These are phyloP conservation scores for Phascolomyces articulosus DNA, from an alignment of 371 early-diverging fungal species.

Conservation along the genomic window DNA sequence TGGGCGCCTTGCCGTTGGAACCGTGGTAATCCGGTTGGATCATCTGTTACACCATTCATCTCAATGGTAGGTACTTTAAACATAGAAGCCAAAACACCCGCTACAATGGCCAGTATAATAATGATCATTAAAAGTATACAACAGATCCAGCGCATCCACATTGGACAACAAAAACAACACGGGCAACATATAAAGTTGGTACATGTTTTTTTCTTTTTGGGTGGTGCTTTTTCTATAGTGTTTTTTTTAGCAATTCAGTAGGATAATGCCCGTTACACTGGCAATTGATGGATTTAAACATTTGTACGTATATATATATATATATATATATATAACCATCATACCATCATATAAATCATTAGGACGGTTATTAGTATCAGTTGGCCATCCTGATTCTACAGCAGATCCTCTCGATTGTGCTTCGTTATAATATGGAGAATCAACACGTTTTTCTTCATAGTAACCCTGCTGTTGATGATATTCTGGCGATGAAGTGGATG, in stretches of 20 bases:
- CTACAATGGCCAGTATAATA: constrained; percentile 32
- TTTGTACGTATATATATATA: not conserved
- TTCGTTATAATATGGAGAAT: not conserved
- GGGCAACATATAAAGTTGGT: constrained; percentile 43
- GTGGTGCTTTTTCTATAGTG: not conserved
- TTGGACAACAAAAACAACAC: constrained; percentile 36
- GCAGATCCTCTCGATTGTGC: not conserved
- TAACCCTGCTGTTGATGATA: not conserved
- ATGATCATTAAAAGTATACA: constrained; percentile 41
- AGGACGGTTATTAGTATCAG: not conserved
- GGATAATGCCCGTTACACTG: too few relatives aligned
- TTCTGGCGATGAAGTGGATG: not conserved
- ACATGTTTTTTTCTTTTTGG: constrained; percentile 1
- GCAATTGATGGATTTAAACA: too few relatives aligned
- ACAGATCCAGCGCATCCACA: constrained; percentile 45
- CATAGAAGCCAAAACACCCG: constrained; percentile 41
- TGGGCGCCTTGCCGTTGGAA: constrained; percentile 5
- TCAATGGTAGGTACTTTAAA: constrained; percentile 39
- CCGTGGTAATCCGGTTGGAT: constrained; percentile 23
- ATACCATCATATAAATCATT: not conserved
- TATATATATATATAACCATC: not conserved
- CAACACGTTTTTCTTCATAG: not conserved
- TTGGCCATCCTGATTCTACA: not conserved
- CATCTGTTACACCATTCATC: constrained; percentile 32
- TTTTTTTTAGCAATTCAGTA: not conserved